These are phyloP conservation scores for Solanum neorickii DNA, from an alignment of 257 asterid genomes.

Conservation along the genomic window DNA sequence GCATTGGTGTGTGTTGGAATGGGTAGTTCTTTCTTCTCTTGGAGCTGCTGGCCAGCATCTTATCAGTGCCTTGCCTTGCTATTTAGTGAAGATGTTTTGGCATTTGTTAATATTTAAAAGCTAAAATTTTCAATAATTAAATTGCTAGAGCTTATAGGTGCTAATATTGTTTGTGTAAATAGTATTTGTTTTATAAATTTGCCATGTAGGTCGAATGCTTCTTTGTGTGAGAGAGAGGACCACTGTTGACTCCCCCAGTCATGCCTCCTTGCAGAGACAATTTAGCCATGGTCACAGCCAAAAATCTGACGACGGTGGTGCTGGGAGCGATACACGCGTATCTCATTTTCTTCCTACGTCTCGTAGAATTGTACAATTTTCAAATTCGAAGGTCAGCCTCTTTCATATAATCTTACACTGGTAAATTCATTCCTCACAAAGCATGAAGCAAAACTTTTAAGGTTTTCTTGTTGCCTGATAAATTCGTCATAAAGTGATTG, in stretches of 20 bases:
- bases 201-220: slow-evolving; percentile 83
- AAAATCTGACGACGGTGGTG: slow-evolving; percentile 73
- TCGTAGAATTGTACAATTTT: slow-evolving; percentile 94
- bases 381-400: slow-evolving; percentile 73
- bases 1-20: not conserved
- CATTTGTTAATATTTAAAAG: not conserved
- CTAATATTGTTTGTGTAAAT: not conserved
- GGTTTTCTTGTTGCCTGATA: not conserved
- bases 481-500: not conserved
- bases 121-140: not conserved
- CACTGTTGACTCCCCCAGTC: slow-evolving; percentile 51
- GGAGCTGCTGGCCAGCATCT: not conserved
- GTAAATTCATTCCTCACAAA: not conserved
- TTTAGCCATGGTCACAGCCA: slow-evolving; percentile 91
- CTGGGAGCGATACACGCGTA: slow-evolving; percentile 71
- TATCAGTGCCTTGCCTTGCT: not conserved
- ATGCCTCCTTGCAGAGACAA: slow-evolving; percentile 85
- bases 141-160: not conserved
- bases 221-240: slow-evolving; percentile 97
- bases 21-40: not conserved
- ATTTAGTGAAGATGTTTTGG: not conserved
- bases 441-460: not conserved
- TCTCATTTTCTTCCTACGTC: slow-evolving; percentile 98
- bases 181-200: not conserved
- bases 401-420: not conserved